These are phyloP conservation scores for Pleurotus djamor DNA, from an alignment of 768 basidiomycete species.

Conservation along the genomic window DNA sequence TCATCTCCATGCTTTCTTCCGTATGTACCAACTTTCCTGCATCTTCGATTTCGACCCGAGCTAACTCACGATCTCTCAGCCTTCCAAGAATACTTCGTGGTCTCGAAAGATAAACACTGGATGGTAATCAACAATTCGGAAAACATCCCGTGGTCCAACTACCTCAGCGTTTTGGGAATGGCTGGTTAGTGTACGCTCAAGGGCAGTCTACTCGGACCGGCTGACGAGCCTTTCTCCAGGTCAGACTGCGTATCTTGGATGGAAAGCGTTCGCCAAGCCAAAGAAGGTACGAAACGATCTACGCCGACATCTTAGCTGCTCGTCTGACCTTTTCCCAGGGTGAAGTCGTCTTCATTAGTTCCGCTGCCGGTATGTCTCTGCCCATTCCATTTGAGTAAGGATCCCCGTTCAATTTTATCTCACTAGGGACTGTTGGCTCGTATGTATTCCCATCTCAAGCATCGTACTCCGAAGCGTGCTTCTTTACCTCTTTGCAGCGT, in stretches of 20 bases:
- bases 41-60: too few species aligned
- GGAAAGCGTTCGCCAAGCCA: constrained; percentile 14
- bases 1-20: constrained; percentile 5
- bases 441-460: too few species aligned
- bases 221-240: neutral
- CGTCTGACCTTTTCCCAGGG: constrained; percentile 24
- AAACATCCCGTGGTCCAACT: constrained; percentile 31
- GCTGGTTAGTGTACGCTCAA: neutral
- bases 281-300: neutral
- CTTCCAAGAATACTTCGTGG: constrained; percentile 12
- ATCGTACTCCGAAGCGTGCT: too few species aligned
- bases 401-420: too few species aligned
- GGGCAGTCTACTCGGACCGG: too few species aligned
- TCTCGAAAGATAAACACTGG: neutral
- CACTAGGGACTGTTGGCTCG: constrained; percentile 48
- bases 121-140: constrained; percentile 26
- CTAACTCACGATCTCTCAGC: neutral
- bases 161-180: constrained; percentile 32
- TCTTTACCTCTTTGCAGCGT: constrained; percentile 18
- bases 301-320: neutral
- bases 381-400: too few species aligned
- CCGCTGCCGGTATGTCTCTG: too few species aligned
- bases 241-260: constrained; percentile 11
- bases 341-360: constrained; percentile 46
- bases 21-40: too few species aligned